These are phyloP conservation scores for Aotearoamyces nothofagi DNA, from an alignment of 2,329 filamentous ascomycete species.

Conservation along the genomic window DNA sequence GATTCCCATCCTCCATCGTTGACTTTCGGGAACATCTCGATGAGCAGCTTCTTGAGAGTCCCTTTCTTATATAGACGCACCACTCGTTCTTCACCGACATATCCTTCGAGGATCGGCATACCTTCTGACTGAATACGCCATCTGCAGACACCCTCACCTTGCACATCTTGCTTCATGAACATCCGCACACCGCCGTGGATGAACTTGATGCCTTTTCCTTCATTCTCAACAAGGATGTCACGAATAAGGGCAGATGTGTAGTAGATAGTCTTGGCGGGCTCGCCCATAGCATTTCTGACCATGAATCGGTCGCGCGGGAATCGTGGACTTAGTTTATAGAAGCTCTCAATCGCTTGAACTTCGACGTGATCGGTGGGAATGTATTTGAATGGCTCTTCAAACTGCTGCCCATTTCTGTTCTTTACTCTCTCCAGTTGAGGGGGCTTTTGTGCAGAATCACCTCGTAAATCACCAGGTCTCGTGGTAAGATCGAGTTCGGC, in stretches of 20 bases:
- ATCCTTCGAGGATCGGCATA: conserved; percentile 78
- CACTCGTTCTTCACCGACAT: conserved; percentile 66
- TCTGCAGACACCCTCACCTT: conserved; percentile 69
- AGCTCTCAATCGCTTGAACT: conserved; percentile 61
- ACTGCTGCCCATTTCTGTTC: conserved; percentile 28
- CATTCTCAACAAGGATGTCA: conserved; percentile 74
- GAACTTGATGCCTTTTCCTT: conserved; percentile 84
- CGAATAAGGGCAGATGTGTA: conserved; percentile 79
- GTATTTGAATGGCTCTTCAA: conserved; percentile 93
- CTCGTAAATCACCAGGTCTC: conserved; percentile 11
- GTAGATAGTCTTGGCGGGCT: conserved; percentile 89
- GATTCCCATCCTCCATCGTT: conserved; percentile 56
- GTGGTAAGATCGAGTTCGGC: conserved; percentile 16
- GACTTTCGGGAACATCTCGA: conserved; percentile 95
- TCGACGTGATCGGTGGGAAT: conserved; percentile 60
- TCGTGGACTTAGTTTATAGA: conserved; percentile 70
- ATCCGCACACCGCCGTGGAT: conserved; percentile 96
- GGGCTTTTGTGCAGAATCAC: conserved; percentile 7
- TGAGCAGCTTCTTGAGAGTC: conserved; percentile 68
- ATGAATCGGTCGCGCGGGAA: conserved; percentile 90
- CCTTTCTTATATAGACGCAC: conserved; percentile 62
- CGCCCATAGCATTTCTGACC: conserved; percentile 82
- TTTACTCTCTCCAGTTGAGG: conserved; percentile 6
- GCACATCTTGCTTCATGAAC: conserved; percentile 96
- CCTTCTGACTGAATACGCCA: conserved; percentile 97